Evolutionary conservation across 805 yeast genomes (phyloP).

Genomic region (Nematodospora valgi): DNA sequence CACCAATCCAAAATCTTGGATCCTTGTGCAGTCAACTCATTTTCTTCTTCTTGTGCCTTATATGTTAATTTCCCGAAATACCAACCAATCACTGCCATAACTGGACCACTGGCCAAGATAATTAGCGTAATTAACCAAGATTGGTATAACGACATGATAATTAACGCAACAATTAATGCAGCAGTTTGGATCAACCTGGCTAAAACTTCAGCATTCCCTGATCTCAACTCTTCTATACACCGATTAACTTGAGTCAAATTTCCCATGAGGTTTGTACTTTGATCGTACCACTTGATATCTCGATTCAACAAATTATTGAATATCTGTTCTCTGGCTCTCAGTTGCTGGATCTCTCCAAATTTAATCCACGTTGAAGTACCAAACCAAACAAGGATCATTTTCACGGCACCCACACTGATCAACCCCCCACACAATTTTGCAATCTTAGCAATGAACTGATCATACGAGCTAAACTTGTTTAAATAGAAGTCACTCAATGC

Average conservation of each 20-base stretch:
- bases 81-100: slow-evolving; percentile 50
- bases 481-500: slow-evolving; percentile 24
- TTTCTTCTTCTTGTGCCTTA: slow-evolving; percentile 52
- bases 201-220: slow-evolving; percentile 63
- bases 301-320: slow-evolving; percentile 44
- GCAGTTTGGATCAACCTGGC: slow-evolving; percentile 54
- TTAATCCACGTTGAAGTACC: slow-evolving; percentile 61
- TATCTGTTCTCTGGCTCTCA: slow-evolving; percentile 48
- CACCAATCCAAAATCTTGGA: slow-evolving; percentile 71
- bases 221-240: slow-evolving; percentile 69
- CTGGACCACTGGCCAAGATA: slow-evolving; percentile 70
- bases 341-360: slow-evolving; percentile 69
- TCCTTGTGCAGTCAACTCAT: slow-evolving; percentile 49
- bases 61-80: slow-evolving; percentile 51
- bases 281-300: slow-evolving; percentile 62
- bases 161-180: slow-evolving; percentile 51
- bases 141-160: slow-evolving; percentile 64
- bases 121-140: slow-evolving; percentile 87
- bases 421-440: slow-evolving; percentile 27
- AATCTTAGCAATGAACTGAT: slow-evolving; percentile 22
- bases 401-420: slow-evolving; percentile 29
- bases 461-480: slow-evolving; percentile 25
- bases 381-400: slow-evolving; percentile 43
- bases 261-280: slow-evolving; percentile 54
- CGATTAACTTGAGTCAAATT: slow-evolving; percentile 62